Conservation (phyloP, 176 grass and related monocot genomes). For the Oryza punctata region DNA sequence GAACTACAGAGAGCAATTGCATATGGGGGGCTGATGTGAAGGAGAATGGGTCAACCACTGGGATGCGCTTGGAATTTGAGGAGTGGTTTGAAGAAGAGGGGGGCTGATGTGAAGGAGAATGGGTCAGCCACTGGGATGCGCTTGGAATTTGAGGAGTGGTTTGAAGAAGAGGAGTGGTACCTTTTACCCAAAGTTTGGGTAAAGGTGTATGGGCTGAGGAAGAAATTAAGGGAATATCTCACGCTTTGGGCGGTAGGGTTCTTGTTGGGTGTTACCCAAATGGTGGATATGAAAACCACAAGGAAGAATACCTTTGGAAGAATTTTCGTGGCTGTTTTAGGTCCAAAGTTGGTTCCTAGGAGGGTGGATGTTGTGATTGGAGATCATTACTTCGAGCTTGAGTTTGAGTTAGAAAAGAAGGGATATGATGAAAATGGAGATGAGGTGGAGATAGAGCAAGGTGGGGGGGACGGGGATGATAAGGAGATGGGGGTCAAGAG, state of each 20-base stretch:
- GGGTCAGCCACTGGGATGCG: too few relatives aligned
- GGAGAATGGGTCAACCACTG: too few relatives aligned
- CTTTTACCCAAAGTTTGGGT: too few relatives aligned
- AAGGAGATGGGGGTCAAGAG: background rate
- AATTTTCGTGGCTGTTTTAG: background rate
- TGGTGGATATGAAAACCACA: background rate
- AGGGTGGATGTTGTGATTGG: background rate
- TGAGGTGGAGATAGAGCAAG: background rate
- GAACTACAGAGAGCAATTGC: too few relatives aligned
- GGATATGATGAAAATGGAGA: background rate
- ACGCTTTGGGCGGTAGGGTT: background rate
- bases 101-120: too few relatives aligned
- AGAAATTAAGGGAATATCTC: background rate
- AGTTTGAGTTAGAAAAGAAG: background rate
- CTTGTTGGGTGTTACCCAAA: background rate
- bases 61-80: too few relatives aligned
- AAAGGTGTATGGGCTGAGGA: too few relatives aligned
- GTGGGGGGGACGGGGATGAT: background rate
- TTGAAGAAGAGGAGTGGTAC: too few relatives aligned
- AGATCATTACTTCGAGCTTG: background rate
- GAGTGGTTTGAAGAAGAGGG: too few relatives aligned
- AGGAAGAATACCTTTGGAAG: background rate
- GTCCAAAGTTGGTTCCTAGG: background rate
- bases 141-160: too few relatives aligned
- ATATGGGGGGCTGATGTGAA: too few relatives aligned